phyloP scores from a whole-genome alignment of 805 yeast genomes.

The Cyberlindnera misumaiensis region DNA sequence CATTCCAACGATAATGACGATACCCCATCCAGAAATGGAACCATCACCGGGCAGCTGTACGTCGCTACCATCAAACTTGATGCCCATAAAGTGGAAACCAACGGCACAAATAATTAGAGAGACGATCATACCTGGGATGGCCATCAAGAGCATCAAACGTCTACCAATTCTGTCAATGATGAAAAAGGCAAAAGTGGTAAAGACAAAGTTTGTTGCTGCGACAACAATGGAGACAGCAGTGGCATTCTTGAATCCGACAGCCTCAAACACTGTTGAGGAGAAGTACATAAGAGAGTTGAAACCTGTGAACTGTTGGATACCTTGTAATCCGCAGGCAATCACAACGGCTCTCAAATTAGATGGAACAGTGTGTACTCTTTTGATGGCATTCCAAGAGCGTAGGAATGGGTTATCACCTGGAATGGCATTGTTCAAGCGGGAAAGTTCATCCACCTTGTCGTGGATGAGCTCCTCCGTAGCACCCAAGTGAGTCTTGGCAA shows the following conservation, averaged over 20 bases:
- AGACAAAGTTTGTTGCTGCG: slow-evolving; percentile 90
- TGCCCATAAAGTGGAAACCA: slow-evolving; percentile 81
- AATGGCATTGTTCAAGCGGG: slow-evolving; percentile 36
- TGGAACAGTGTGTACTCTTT: slow-evolving; percentile 57
- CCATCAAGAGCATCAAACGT: slow-evolving; percentile 66
- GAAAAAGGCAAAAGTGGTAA: slow-evolving; percentile 79
- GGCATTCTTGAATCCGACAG: slow-evolving; percentile 82
- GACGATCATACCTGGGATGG: slow-evolving; percentile 80
- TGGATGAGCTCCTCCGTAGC: slow-evolving; percentile 60
- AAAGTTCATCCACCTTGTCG: slow-evolving; percentile 61
- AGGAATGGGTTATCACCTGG: slow-evolving; percentile 41
- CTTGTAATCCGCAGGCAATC: slow-evolving; percentile 90
- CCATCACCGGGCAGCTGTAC: slow-evolving; percentile 31
- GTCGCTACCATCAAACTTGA: slow-evolving; percentile 44
- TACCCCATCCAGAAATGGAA: slow-evolving; percentile 72
- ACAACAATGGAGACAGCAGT: slow-evolving; percentile 93
- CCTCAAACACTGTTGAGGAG: slow-evolving; percentile 84
- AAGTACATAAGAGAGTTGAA: slow-evolving; percentile 96
- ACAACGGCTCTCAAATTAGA: slow-evolving; percentile 85
- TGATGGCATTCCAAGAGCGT: slow-evolving; percentile 54
- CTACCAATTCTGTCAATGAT: slow-evolving; percentile 87
- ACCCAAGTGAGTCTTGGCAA: slow-evolving; percentile 53
- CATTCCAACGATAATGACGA: slow-evolving; percentile 79
- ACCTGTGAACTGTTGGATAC: slow-evolving; percentile 94
- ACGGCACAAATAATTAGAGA: slow-evolving; percentile 77